These are phyloP conservation scores for Mariannaea sp. DNA, from an alignment of 2,329 filamentous ascomycete genomes.

Conservation along the genomic window DNA sequence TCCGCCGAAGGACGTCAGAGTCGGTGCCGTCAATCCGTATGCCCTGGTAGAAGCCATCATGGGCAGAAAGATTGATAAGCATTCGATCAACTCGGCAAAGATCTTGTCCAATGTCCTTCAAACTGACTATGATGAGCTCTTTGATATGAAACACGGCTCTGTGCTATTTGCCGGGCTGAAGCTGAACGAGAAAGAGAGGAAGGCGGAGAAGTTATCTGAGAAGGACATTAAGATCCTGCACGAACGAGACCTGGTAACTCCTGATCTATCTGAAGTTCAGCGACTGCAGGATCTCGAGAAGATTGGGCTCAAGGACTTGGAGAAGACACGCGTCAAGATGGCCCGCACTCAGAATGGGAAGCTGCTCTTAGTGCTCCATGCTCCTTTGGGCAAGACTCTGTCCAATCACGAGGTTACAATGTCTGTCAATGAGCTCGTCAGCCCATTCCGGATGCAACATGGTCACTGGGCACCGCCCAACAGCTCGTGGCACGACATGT, in stretches of 20 bases:
- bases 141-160: slow-evolving; percentile 51
- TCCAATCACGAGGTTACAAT: slow-evolving; percentile 47
- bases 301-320: slow-evolving; percentile 47
- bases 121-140: slow-evolving; percentile 54
- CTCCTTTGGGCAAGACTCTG: slow-evolving; percentile 43
- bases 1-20: slow-evolving; percentile 44
- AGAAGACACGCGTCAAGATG: slow-evolving; percentile 44
- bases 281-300: slow-evolving; percentile 47
- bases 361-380: slow-evolving; percentile 47
- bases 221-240: slow-evolving; percentile 49
- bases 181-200: slow-evolving; percentile 45
- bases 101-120: slow-evolving; percentile 50
- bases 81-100: slow-evolving; percentile 40
- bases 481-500: slow-evolving; percentile 48
- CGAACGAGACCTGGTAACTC: slow-evolving; percentile 49
- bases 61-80: slow-evolving; percentile 47
- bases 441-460: slow-evolving; percentile 43
- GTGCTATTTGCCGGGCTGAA: slow-evolving; percentile 49
- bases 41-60: slow-evolving; percentile 51
- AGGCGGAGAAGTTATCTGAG: slow-evolving; percentile 44
- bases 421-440: slow-evolving; percentile 48
- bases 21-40: slow-evolving; percentile 52
- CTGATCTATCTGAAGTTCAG: slow-evolving; percentile 48
- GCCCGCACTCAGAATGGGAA: slow-evolving; percentile 53
- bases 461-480: slow-evolving; percentile 47